Conservation (phyloP, 768 basidiomycete genomes). For the Infundibulicybe gibba region DNA sequence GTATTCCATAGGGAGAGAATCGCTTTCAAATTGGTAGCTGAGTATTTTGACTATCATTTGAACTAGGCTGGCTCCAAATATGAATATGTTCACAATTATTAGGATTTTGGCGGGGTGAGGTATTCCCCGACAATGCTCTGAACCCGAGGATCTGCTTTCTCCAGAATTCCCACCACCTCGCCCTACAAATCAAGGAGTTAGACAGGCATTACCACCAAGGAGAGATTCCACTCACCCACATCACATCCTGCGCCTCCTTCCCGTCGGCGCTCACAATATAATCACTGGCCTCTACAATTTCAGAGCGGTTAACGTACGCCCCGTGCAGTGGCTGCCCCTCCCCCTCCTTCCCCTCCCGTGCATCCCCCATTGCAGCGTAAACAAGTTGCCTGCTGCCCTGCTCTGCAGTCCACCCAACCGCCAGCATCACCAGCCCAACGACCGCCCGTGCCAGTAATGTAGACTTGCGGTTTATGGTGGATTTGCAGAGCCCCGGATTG, state of each 20-base stretch:
- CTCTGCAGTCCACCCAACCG: slow-evolving; percentile 22
- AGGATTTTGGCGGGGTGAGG: too few species aligned
- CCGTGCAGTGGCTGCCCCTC: slow-evolving; percentile 1
- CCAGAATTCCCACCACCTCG: neutral
- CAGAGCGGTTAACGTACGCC: neutral
- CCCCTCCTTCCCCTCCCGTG: neutral
- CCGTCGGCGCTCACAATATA: neutral
- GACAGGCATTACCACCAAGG: neutral
- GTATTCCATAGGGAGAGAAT: too few species aligned
- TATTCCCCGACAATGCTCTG: too few species aligned
- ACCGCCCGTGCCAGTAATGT: too few species aligned
- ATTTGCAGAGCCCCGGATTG: slow-evolving; percentile 41
- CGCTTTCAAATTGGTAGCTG: too few species aligned
- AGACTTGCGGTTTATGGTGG: slow-evolving; percentile 7
- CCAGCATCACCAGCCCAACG: too few species aligned
- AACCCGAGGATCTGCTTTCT: neutral
- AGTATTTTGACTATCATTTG: too few species aligned
- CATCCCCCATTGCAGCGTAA: slow-evolving; percentile 25
- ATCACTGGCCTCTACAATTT: slow-evolving; percentile 3
- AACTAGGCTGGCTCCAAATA: too few species aligned
- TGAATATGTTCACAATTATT: too few species aligned
- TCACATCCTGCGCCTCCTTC: neutral
- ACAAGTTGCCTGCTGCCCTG: slow-evolving; percentile 29
- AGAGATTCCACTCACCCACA: neutral
- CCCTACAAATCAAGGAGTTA: neutral